These are phyloP conservation scores for Wallacemonas sp. DNA, from an alignment of 208 protist species.

Conservation along the genomic window DNA sequence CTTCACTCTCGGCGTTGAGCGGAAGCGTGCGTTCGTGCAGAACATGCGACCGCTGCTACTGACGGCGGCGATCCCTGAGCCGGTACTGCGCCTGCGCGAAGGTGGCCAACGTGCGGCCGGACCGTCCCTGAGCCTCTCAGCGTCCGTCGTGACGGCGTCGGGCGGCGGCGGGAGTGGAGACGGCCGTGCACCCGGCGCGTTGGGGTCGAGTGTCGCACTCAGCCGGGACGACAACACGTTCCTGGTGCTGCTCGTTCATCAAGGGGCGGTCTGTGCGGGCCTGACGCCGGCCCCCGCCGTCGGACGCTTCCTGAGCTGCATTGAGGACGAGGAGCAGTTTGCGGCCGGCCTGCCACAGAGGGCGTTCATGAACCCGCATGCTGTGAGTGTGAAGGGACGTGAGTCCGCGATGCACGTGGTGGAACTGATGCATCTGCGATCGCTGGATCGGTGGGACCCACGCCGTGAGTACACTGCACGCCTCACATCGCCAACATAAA, in stretches of 20 bases:
- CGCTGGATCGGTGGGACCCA: slow-evolving; percentile 31
- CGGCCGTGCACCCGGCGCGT: neutral
- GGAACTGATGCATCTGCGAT: slow-evolving; percentile 77
- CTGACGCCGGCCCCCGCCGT: slow-evolving; percentile 43
- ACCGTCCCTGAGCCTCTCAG: neutral
- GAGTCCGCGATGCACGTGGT: slow-evolving; percentile 67
- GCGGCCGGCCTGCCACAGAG: slow-evolving; percentile 30
- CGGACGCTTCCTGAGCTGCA: slow-evolving; percentile 55
- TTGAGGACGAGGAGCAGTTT: slow-evolving; percentile 72
- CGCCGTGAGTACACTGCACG: slow-evolving; percentile 8
- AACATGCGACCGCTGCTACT: slow-evolving; percentile 69
- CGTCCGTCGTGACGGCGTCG: neutral
- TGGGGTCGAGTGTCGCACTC: no score
- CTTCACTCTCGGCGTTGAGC: slow-evolving; percentile 68
- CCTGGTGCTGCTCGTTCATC: slow-evolving; percentile 61
- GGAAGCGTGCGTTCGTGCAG: slow-evolving; percentile 45
- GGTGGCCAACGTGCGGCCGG: no score
- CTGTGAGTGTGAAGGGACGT: slow-evolving; percentile 52
- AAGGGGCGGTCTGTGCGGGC: slow-evolving; percentile 28
- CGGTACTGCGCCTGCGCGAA: neutral
- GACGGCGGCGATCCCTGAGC: slow-evolving; percentile 48
- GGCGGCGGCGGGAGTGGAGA: slow-evolving; percentile 9
- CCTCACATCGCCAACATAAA: slow-evolving; percentile 7
- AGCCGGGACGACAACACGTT: slow-evolving; percentile 31
- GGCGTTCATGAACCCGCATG: slow-evolving; percentile 35